Evolutionary conservation across 139 green algal species (phyloP).

Genomic region (Tetradesmus lagerheimii): DNA sequence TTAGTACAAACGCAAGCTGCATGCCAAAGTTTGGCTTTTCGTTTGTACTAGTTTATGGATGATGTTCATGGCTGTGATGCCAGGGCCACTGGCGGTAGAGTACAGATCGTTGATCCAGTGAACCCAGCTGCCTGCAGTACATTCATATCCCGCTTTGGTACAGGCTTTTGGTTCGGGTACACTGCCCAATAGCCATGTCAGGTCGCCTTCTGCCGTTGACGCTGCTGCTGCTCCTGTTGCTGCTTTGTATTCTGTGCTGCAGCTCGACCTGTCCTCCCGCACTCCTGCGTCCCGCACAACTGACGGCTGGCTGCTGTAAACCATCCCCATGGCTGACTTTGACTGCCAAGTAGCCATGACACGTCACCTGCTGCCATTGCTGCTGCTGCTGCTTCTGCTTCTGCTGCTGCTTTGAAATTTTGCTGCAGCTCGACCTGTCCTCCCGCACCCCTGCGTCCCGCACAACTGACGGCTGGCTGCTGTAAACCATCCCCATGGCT

Average conservation of each 20-base stretch:
- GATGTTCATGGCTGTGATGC: no score
- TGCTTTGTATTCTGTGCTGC: background rate
- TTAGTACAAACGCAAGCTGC: no score
- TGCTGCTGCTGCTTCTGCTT: background rate
- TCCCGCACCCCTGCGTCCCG: background rate
- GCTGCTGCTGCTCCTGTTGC: background rate
- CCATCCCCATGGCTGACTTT: slow-evolving; percentile 18
- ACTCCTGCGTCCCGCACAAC: background rate
- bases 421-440: background rate
- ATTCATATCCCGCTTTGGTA: no score
- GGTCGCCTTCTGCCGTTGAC: no score
- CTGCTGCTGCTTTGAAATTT: background rate
- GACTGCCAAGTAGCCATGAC: slow-evolving; percentile 22
- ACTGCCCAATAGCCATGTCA: no score
- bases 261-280: slow-evolving; percentile 26
- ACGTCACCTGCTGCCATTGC: background rate
- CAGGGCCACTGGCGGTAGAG: no score
- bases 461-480: slow-evolving; percentile 9
- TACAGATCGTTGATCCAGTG: no score
- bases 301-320: slow-evolving; percentile 23
- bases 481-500: slow-evolving; percentile 12
- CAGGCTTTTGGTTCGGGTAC: no score
- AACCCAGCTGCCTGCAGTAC: no score
- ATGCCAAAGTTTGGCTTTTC: no score
- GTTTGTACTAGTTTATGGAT: no score